Percentiles rank a stretch among this genome's conserved stretches.
These are phyloP conservation scores for Rhizopus arrhizus DNA, from an alignment of 371 early-diverging fungal genomes.

Conservation along the genomic window DNA sequence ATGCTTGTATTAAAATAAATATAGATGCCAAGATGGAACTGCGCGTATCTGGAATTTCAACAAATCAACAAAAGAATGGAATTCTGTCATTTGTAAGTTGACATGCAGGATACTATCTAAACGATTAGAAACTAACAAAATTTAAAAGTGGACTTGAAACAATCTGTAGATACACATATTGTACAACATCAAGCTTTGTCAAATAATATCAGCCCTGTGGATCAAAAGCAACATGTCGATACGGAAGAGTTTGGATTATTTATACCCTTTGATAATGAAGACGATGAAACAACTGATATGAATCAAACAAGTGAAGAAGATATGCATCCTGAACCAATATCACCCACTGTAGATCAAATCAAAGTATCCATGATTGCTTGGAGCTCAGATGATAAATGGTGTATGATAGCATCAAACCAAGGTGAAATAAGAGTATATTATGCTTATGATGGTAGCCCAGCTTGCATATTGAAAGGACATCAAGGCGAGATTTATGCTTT, in stretches of 20 bases:
- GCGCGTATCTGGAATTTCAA: conserved; percentile 54
- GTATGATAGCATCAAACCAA: conserved; percentile 63
- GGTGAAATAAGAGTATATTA: conserved; percentile 68
- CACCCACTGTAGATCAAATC: conserved; percentile 18
- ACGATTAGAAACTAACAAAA: neutral
- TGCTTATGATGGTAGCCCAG: conserved; percentile 59
- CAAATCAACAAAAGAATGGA: conserved; percentile 35
- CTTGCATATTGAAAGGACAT: conserved; percentile 63
- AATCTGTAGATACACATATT: conserved; percentile 17
- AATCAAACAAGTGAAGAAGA: neutral
- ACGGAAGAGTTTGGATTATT: conserved; percentile 18
- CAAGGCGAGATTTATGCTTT: conserved; percentile 72
- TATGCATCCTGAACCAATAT: neutral
- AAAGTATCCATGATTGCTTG: conserved; percentile 63
- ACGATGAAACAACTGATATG: neutral
- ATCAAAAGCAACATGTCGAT: neutral
- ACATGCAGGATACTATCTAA: neutral
- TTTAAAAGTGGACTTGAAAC: conserved; percentile 34
- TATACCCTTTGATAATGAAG: conserved; percentile 17
- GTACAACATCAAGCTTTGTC: conserved; percentile 18
- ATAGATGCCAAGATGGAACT: conserved; percentile 53
- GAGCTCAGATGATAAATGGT: conserved; percentile 63
- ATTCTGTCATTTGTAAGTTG: conserved; percentile 37
- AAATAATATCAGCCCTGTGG: neutral
- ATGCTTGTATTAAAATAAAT: neutral